Evolutionary conservation across 768 basidiomycete species (phyloP), one percentile per base, ranked within the genome.

Genomic region (Russula abietina): DNA sequence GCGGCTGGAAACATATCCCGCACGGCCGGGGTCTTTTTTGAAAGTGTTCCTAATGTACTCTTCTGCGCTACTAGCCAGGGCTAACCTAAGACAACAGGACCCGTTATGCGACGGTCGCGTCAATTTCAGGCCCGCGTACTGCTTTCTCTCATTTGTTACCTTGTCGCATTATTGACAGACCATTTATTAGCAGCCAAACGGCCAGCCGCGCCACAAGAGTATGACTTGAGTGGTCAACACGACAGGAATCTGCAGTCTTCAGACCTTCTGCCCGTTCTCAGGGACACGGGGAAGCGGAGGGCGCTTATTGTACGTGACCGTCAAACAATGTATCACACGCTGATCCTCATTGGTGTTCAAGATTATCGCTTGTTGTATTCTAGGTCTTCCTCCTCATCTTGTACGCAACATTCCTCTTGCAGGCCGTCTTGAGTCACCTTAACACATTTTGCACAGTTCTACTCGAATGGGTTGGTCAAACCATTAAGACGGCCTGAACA

Each of bases 341-440:
- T 30, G 36, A 55, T 39, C 16, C 9, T 55, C 30, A 60, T 19
- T 36, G 30, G 14, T 7, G 10, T 38, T 45, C 22, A 17, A 61
- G 60, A 30, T 61, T 10, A 46, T 46, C 45, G 26, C 61, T 43
- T n/a, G 51, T 32, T 30, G 19, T 51, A 30, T 36, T 6, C 33
- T 2, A 62, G 61, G 45, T 57, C 55, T 62, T n/a, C n/a, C n/a
- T 38, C 61, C 61, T 12, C 41, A 32, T 14, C 1, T 51, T 17
- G 61, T 62, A 52, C 14, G 61, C 12, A 22, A n/a, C 4, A 2
- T 17, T 5, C 17, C 26, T 33, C n/a, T 32, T 51, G 3, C 24
- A 0, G 30, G 4, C 24, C 19, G 1, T 22, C 46, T 12, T 19
- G 26, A 24, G 24, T 57, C 39, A 7, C 11, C 30, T 50, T 55